A percentile compares a stretch with the other conserved stretches of the same genome.
Conservation (phyloP, 2,329 filamentous ascomycete genomes). For the Calonectria crousiana region DNA sequence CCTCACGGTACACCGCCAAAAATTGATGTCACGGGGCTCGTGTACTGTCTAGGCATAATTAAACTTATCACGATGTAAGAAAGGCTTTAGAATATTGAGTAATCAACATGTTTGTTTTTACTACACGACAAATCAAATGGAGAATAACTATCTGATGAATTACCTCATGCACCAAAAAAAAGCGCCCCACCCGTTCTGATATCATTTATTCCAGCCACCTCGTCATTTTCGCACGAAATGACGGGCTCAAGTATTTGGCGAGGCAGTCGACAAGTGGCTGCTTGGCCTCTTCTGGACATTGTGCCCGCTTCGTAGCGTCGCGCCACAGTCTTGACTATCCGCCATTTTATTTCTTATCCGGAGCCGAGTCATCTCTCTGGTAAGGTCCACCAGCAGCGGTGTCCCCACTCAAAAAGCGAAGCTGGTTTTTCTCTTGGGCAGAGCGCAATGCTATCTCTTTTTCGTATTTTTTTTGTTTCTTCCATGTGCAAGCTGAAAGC, state of each 20-base stretch:
- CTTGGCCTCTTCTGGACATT: not conserved
- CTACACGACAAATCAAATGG: not conserved
- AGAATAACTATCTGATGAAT: not conserved
- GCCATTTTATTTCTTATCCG: not conserved
- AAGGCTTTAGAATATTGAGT: not conserved
- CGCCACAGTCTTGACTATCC: not conserved
- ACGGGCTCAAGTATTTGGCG: not conserved
- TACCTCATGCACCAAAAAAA: not conserved
- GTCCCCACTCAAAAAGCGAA: not conserved
- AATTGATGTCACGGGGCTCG: not conserved
- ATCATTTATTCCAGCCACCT: not conserved
- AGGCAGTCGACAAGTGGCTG: not conserved
- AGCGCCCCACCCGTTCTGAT: too few relatives aligned
- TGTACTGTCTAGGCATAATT: not conserved
- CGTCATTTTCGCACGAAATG: not conserved
- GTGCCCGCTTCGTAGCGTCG: not conserved
- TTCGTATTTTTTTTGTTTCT: not conserved
- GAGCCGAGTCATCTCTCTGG: not conserved
- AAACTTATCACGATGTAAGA: not conserved
- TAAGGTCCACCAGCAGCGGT: not conserved
- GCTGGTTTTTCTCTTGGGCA: not conserved
- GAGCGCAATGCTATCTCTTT: not conserved
- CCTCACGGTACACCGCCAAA: not conserved
- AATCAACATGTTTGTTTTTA: not conserved
- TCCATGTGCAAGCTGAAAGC: not conserved